These are phyloP conservation scores for Populus pruinosa DNA, from an alignment of 345 rosid genomes.

Conservation along the genomic window DNA sequence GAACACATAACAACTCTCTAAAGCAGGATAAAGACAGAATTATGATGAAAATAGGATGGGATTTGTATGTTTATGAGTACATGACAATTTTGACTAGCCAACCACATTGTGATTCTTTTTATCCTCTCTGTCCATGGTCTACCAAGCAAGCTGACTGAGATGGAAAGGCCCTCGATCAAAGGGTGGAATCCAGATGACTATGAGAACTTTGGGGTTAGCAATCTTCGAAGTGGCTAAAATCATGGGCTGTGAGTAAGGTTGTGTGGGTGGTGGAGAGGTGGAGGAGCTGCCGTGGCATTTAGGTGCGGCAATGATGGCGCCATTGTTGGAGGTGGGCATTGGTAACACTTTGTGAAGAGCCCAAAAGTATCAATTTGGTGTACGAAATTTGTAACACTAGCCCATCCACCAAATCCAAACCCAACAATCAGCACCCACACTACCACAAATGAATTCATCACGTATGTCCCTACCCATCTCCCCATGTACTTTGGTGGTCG, in stretches of 20 bases:
- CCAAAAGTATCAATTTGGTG: slow-evolving; percentile 97
- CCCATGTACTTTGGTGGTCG: slow-evolving; percentile 76
- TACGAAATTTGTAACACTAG: slow-evolving; percentile 73
- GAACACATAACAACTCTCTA: slow-evolving; percentile 24
- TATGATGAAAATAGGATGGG: neutral
- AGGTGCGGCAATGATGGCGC: slow-evolving; percentile 23
- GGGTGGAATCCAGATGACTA: neutral
- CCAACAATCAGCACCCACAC: slow-evolving; percentile 93
- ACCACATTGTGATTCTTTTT: neutral
- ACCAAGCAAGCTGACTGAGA: slow-evolving; percentile 2
- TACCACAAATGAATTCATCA: slow-evolving; percentile 71
- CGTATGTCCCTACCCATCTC: slow-evolving; percentile 78
- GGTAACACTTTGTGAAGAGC: slow-evolving; percentile 91
- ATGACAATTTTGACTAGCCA: neutral
- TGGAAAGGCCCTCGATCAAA: neutral
- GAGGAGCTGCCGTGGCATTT: slow-evolving; percentile 42
- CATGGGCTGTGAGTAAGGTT: slow-evolving; percentile 48
- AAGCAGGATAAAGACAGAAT: slow-evolving; percentile 14
- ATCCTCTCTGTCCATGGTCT: slow-evolving; percentile 9
- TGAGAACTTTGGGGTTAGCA: slow-evolving; percentile 1
- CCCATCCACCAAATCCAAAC: slow-evolving; percentile 99
- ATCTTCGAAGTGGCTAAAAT: slow-evolving; percentile 4
- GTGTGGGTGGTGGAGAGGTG: slow-evolving; percentile 36
- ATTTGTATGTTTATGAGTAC: neutral
- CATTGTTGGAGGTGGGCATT: slow-evolving; percentile 55